Evolutionary conservation across 2,329 filamentous ascomycete species (phyloP).

Genomic region (Catunica adiposa): DNA sequence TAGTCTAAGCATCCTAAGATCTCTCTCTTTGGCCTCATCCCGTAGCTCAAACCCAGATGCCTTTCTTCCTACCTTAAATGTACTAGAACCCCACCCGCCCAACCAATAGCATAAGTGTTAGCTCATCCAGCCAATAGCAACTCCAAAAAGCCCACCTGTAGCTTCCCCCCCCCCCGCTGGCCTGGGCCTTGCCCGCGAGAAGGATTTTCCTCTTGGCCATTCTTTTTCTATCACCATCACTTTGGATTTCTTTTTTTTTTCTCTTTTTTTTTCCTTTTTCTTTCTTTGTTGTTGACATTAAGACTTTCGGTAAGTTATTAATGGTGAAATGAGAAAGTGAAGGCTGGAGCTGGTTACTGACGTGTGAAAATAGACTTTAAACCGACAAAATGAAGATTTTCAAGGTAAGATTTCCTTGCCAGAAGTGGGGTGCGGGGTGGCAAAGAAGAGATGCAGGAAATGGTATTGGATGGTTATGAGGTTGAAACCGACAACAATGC

Average conservation of each 20-base stretch:
- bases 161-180: not conserved
- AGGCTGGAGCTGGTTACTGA: not conserved
- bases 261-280: slow-evolving; percentile 3
- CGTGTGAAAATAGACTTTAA: slow-evolving; percentile 5
- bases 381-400: slow-evolving; percentile 56
- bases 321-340: not conserved
- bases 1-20: too few relatives aligned
- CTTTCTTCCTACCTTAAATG: too few relatives aligned
- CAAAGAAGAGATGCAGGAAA: too few relatives aligned
- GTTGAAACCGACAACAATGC: too few relatives aligned
- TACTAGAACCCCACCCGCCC: not conserved
- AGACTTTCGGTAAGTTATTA: not conserved
- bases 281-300: not conserved
- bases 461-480: too few relatives aligned
- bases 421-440: not conserved
- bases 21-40: not conserved
- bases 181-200: not conserved
- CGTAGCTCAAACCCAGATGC: not conserved
- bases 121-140: not conserved
- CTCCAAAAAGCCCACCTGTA: not conserved
- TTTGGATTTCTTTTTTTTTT: slow-evolving; percentile 16
- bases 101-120: too few relatives aligned
- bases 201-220: slow-evolving; percentile 14
- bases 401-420: slow-evolving; percentile 35
- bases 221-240: slow-evolving; percentile 13